Base-by-base conservation (phyloP, 179 eudicot genomes). In the Silene coronaria region DNA sequence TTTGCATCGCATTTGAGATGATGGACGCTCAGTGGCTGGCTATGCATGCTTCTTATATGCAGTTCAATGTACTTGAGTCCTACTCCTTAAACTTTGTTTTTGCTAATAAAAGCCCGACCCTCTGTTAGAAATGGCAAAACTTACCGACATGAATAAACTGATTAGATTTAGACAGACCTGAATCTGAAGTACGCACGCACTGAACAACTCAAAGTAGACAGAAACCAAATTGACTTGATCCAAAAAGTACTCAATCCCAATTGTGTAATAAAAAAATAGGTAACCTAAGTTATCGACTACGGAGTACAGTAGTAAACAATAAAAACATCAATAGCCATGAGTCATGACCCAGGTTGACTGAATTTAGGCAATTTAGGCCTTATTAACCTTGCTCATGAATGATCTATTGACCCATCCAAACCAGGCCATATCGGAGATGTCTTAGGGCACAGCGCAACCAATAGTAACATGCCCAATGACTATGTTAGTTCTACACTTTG, bases 11-110 rank as follows among this genome's bases (percentile, higher is more conserved):
- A 67, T 95, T 95, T 71, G 90, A 83, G 51, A 85, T 95, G 99
- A 81, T 95, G 97, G 99, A 95, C 26, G 96, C 91, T 71, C 97
- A 95, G 71, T 95, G 99, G 99, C 93, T 95, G 46, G 99, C 99
- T 23, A 90, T 87, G 97, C 82, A 72, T 66, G 99, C 99, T 75
- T 95, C 97, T 3, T 95, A 92, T 67, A 95, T 95, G 99, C 88
- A 95, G 71, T 95, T 95, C 76, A 95, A 95, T 79, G 99, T 92
- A 92, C 24, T 61, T 48, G 63, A 72, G 36, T 75, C 46, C 78
- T 78, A 78, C 70, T 60, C 80, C 66, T 66, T 5, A n/a, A n/a
- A 6, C 67, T 38, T 51, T 3, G 24, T 75, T 58, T 28, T 36
- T n/a, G n/a, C 7, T 55, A 17, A n/a, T 55, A 55, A 5, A 51